A percentile compares a stretch with the other conserved stretches of the same genome.
Evolutionary conservation across 1,139 yeast species (phyloP).

Genomic region (Yamadazyma siamensis): DNA sequence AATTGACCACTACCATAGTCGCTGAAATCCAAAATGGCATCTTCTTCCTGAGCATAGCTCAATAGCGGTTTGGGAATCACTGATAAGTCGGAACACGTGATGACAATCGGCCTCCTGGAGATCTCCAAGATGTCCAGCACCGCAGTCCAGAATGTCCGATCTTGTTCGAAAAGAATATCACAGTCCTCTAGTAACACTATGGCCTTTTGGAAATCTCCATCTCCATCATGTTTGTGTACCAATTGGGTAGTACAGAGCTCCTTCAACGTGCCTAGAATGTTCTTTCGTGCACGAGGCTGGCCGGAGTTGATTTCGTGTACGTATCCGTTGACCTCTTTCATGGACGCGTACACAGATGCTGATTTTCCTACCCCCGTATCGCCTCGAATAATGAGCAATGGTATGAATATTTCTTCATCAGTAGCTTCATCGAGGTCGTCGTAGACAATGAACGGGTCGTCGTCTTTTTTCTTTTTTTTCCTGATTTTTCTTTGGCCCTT

Average conservation of each 20-base stretch:
- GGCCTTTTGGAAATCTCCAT: conserved; percentile 52
- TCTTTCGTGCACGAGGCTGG: conserved; percentile 68
- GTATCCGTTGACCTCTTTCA: conserved; percentile 62
- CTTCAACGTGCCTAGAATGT: conserved; percentile 59
- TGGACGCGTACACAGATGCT: conserved; percentile 66
- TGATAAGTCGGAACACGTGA: conserved; percentile 63
- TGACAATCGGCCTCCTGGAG: conserved; percentile 74
- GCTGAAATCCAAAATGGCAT: conserved; percentile 27
- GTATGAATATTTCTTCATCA: conserved; percentile 46
- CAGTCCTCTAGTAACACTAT: conserved; percentile 82
- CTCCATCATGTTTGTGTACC: conserved; percentile 50
- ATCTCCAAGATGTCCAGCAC: conserved; percentile 60
- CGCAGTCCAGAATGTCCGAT: conserved; percentile 76
- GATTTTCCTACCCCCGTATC: conserved; percentile 79
- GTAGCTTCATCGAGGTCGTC: conserved; percentile 23
- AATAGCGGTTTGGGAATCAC: conserved; percentile 54
- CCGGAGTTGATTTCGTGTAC: conserved; percentile 82
- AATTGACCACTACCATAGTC: conserved; percentile 16
- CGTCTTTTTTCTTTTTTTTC: conserved; percentile 17
- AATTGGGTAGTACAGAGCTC: conserved; percentile 85
- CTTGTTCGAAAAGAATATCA: conserved; percentile 77
- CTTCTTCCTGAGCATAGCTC: conserved; percentile 42
- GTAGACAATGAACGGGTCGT: conserved; percentile 25
- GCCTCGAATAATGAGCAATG: conserved; percentile 68
- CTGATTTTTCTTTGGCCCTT: conserved; percentile 29